These are phyloP conservation scores for Cadophora malorum DNA, from an alignment of 2,329 filamentous ascomycete species.

Conservation along the genomic window DNA sequence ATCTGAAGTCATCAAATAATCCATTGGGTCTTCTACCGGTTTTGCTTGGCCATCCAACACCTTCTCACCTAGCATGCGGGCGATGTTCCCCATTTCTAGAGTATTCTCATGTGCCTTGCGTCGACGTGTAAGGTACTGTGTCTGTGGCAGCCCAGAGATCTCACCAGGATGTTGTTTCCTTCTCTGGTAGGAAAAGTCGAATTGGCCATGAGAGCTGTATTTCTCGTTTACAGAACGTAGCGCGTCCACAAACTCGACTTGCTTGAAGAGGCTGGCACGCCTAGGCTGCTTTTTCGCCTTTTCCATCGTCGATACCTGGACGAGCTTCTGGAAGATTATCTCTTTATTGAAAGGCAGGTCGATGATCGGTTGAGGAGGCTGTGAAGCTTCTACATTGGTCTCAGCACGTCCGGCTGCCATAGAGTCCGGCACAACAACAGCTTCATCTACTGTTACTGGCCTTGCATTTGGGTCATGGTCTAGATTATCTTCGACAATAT, in stretches of 20 bases:
- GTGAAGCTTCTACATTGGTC: background rate
- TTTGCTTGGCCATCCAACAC: conserved; percentile 25
- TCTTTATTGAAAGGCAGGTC: conserved; percentile 42
- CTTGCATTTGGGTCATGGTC: background rate
- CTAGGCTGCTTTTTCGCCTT: conserved; percentile 22
- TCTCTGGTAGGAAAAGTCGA: conserved; percentile 34
- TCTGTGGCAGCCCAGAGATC: conserved; percentile 37
- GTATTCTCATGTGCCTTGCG: conserved; percentile 31
- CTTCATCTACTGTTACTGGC: background rate
- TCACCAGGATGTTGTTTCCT: conserved; percentile 20
- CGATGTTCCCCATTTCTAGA: conserved; percentile 39
- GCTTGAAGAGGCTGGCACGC: conserved; percentile 41
- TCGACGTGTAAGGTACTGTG: conserved; percentile 39
- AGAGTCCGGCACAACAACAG: background rate
- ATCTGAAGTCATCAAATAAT: conserved; percentile 38
- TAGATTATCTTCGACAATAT: background rate
- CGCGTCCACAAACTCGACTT: conserved; percentile 42
- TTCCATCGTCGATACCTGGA: conserved; percentile 21
- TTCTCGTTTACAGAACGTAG: conserved; percentile 43
- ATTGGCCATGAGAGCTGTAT: conserved; percentile 42
- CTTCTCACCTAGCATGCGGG: conserved; percentile 54
- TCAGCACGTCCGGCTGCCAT: background rate
- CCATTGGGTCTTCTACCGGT: conserved; percentile 32
- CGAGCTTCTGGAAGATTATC: conserved; percentile 40
- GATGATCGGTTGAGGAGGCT: background rate